Evolutionary conservation across 2,329 filamentous ascomycete species (phyloP).

Genomic region (Hysterium pulicare): DNA sequence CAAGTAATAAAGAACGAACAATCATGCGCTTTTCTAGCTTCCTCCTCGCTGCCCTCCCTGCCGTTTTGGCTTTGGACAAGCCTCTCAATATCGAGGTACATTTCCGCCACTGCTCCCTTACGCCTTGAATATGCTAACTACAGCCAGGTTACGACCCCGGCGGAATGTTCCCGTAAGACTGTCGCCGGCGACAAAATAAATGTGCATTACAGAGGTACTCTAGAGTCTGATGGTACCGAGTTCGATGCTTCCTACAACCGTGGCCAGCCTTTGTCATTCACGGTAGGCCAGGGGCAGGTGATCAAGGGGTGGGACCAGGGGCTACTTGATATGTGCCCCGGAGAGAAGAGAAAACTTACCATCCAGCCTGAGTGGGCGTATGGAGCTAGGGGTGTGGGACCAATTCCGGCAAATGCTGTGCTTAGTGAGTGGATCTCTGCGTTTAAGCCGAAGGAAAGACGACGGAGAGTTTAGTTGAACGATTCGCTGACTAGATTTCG

Average conservation of each 20-base stretch:
- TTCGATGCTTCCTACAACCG: constrained; percentile 66
- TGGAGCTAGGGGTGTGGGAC: constrained; percentile 72
- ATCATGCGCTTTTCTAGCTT: too few species aligned
- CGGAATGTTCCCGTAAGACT: constrained; percentile 76
- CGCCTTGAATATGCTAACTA: too few species aligned
- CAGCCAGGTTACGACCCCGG: constrained; percentile 65
- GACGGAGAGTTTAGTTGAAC: constrained; percentile 5
- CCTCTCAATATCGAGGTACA: constrained; percentile 75
- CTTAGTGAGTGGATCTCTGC: constrained; percentile 54
- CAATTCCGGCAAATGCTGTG: constrained; percentile 81
- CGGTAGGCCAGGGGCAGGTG: constrained; percentile 77
- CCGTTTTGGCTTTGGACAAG: constrained; percentile 51
- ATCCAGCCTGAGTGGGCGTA: constrained; percentile 87
- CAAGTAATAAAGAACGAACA: too few species aligned
- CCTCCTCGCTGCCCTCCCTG: constrained; percentile 38
- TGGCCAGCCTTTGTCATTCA: constrained; percentile 72
- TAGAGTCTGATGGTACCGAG: constrained; percentile 63
- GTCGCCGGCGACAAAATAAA: constrained; percentile 68
- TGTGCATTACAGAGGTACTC: constrained; percentile 85
- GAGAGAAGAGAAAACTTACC: constrained; percentile 87
- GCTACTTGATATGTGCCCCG: constrained; percentile 90
- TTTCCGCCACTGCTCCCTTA: too few species aligned
- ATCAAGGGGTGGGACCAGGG: constrained; percentile 98
- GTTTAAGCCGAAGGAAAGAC: background rate
- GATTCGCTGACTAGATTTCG: constrained; percentile 8